A percentile compares a stretch with the other conserved stretches of the same genome.
Conservation (phyloP, 176 grass and related monocot species). For the Zoysia pacifica region DNA sequence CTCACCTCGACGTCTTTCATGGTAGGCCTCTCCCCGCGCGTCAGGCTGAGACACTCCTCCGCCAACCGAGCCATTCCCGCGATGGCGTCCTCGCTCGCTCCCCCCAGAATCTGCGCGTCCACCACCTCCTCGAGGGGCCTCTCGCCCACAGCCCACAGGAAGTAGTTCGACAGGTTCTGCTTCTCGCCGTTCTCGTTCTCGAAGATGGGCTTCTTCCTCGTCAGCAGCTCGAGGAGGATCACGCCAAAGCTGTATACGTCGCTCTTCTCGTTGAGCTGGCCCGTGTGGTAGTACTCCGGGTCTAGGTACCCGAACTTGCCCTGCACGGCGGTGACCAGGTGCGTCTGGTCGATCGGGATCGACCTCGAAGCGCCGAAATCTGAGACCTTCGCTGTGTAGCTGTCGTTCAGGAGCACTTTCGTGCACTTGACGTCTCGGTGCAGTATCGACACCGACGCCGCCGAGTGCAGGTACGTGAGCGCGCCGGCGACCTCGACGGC, state of each 20-base stretch:
- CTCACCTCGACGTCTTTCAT: slow-evolving; percentile 50
- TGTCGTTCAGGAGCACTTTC: slow-evolving; percentile 38
- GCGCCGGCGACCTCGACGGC: slow-evolving; percentile 19
- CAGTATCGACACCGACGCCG: slow-evolving; percentile 25
- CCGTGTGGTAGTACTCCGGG: slow-evolving; percentile 36
- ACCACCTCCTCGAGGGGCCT: background rate
- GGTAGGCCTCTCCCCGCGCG: slow-evolving; percentile 21
- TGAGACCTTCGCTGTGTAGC: slow-evolving; percentile 14
- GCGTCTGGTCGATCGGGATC: slow-evolving; percentile 17
- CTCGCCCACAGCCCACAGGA: background rate
- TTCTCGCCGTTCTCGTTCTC: slow-evolving; percentile 28
- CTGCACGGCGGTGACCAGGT: slow-evolving; percentile 17
- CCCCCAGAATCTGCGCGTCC: background rate
- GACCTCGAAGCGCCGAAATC: slow-evolving; percentile 30
- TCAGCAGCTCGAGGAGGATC: slow-evolving; percentile 30
- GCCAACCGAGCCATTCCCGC: background rate
- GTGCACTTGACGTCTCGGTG: slow-evolving; percentile 42
- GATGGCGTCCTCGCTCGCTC: slow-evolving; percentile 3
- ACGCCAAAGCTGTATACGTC: slow-evolving; percentile 40
- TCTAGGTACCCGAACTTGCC: slow-evolving; percentile 32
- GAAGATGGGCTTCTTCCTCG: slow-evolving; percentile 21
- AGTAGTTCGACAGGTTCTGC: slow-evolving; percentile 36
- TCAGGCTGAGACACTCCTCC: slow-evolving; percentile 21
- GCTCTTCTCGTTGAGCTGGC: slow-evolving; percentile 33
- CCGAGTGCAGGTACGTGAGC: slow-evolving; percentile 31